phyloP scores from a whole-genome alignment of 768 basidiomycete species.

The Dentipellis fragilis region DNA sequence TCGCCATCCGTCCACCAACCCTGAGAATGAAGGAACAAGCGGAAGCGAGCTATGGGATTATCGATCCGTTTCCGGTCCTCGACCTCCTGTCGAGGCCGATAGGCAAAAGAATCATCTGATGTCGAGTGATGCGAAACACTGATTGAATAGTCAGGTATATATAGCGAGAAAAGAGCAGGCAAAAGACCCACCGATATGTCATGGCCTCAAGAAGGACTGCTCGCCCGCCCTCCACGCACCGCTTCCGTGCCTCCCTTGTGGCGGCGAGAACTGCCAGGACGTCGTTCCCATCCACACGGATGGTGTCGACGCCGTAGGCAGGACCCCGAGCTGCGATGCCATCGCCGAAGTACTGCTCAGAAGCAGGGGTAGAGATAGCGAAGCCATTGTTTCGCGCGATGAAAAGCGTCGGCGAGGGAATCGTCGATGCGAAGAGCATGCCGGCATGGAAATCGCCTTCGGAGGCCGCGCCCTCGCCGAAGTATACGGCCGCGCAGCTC shows the following conservation, averaged over 20 bases:
- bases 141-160: background rate
- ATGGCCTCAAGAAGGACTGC: conserved; percentile 85
- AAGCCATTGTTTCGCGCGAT: conserved; percentile 84
- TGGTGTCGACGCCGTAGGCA: conserved; percentile 84
- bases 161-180: background rate
- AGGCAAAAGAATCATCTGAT: conserved; percentile 93
- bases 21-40: conserved; percentile 72
- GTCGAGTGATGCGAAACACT: conserved; percentile 93
- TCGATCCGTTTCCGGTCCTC: conserved; percentile 88
- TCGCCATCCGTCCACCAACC: conserved; percentile 79
- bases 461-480: conserved; percentile 90
- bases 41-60: conserved; percentile 78
- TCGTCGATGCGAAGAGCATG: conserved; percentile 65
- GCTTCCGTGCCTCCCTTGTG: conserved; percentile 57
- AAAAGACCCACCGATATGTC: conserved; percentile 61
- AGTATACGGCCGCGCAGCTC: conserved; percentile 80
- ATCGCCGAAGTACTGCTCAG: conserved; percentile 87
- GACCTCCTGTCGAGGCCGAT: conserved; percentile 81
- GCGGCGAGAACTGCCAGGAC: conserved; percentile 73
- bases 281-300: conserved; percentile 93
- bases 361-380: conserved; percentile 86
- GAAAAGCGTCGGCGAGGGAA: conserved; percentile 66
- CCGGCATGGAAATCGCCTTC: conserved; percentile 97
- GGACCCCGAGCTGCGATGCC: conserved; percentile 89
- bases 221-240: conserved; percentile 68